phyloP scores from a whole-genome alignment of 2,329 filamentous ascomycete species.

The Chrysoporthe cubensis region DNA sequence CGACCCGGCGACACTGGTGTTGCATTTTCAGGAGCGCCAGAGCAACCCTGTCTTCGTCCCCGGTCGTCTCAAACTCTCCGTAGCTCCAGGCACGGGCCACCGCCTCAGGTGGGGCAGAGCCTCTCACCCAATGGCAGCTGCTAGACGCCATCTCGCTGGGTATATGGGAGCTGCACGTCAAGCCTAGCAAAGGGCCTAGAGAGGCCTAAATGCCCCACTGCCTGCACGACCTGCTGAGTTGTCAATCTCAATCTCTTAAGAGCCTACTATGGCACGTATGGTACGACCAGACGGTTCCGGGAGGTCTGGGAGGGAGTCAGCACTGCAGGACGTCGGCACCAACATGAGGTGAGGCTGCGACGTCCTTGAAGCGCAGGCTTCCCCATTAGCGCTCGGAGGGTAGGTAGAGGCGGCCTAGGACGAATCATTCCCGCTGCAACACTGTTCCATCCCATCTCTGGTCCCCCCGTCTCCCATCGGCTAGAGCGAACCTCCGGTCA shows the following conservation, averaged over 20 bases:
- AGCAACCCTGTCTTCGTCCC: neutral
- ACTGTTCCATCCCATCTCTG: conserved; percentile 12
- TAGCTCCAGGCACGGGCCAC: conserved; percentile 5
- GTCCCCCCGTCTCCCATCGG: neutral
- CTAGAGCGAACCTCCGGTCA: neutral
- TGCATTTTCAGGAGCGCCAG: neutral
- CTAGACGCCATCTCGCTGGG: neutral
- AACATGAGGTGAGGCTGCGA: neutral
- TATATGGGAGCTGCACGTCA: neutral
- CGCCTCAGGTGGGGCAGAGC: conserved; percentile 11
- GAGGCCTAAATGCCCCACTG: neutral
- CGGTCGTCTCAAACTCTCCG: neutral
- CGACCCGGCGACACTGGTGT: neutral
- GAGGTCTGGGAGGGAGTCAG: too few species aligned
- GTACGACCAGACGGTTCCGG: too few species aligned
- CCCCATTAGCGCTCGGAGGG: neutral
- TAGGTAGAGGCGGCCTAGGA: neutral
- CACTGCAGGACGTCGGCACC: too few species aligned
- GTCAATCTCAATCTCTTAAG: neutral
- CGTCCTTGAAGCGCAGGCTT: neutral
- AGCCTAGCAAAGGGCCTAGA: neutral
- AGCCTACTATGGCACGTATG: too few species aligned
- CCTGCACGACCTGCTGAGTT: conserved; percentile 3
- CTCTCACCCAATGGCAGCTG: conserved; percentile 5
- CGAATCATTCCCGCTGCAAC: neutral